phyloP scores from a whole-genome alignment of 768 basidiomycete species.

The Tremella fuciformis region DNA sequence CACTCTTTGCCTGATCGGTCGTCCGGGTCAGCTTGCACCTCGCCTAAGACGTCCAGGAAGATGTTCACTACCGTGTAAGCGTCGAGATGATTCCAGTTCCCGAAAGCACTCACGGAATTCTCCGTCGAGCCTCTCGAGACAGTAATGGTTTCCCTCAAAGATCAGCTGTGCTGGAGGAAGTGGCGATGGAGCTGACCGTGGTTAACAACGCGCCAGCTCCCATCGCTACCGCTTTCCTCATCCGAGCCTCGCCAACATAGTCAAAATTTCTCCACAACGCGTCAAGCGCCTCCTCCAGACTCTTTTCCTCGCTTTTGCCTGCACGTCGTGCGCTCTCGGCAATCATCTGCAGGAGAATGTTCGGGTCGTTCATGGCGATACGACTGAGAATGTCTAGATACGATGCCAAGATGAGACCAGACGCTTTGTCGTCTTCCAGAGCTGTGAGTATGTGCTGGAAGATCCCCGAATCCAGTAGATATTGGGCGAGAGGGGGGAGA shows the following conservation, averaged over 20 bases:
- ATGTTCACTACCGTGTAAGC: conserved; percentile 40
- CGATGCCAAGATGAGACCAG: conserved; percentile 44
- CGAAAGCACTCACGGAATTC: conserved; percentile 43
- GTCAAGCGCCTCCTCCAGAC: conserved; percentile 47
- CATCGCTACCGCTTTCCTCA: conserved; percentile 49
- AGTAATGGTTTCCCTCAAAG: conserved; percentile 40
- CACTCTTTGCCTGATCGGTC: conserved; percentile 30
- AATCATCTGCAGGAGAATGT: conserved; percentile 40
- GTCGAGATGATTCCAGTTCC: conserved; percentile 1
- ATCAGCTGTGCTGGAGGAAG: conserved; percentile 5
- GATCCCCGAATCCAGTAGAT: conserved; percentile 38
- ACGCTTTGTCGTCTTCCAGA: conserved; percentile 50
- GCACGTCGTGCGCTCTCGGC: conserved; percentile 32
- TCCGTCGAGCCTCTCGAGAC: conserved; percentile 46
- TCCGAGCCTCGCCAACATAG: conserved; percentile 46
- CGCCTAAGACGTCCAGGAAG: conserved; percentile 49
- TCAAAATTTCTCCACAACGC: conserved; percentile 51
- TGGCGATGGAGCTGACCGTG: conserved; percentile 27
- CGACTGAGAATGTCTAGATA: conserved; percentile 43
- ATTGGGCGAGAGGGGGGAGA: conserved; percentile 26
- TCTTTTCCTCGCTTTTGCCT: conserved; percentile 26
- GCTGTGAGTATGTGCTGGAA: conserved; percentile 42
- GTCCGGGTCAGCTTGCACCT: conserved; percentile 35
- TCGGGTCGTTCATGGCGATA: conserved; percentile 42
- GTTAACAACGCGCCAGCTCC: conserved; percentile 45